Evolutionary conservation across 345 rosid species (phyloP), one percentile per base, ranked within the genome.

Genomic region (Salix koriyanagi): DNA sequence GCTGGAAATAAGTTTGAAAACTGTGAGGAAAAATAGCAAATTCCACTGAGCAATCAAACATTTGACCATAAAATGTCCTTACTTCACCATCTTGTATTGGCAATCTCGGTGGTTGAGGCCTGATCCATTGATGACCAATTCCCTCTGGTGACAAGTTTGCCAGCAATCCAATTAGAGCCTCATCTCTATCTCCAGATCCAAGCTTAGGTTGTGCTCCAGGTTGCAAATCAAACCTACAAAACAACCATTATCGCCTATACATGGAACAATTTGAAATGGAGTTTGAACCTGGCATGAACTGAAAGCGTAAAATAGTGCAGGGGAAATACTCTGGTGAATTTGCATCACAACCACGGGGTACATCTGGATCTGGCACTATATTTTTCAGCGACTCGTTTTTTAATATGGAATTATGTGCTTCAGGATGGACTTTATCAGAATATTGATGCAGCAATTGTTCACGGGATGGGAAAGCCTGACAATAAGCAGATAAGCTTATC

Each of bases 151-250:
- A 84, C 64, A 85, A 80, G 82, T 79, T 89, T 41, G 79, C 84
- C 79, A 96, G 70, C 76, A 88, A 74, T 56, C 84, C 97, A 67
- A 80, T 74, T 39, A 93, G 61, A 77, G 86, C 79, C 79, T 93
- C 97, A 65, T 91, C 90, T 84, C 94, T 87, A 82, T 91, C 94
- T 77, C 98, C 99, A 72, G 86, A 86, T 82, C 96, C 99, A 84
- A 92, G 87, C 87, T 90, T 93, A 74, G 85, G 70, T 80, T 89
- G 89, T 78, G 74, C 83, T 76, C 96, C 96, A 61, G 88, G 84
- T 85, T 88, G 94, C 84, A 93, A 80, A 80, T 93, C 95, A 84
- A 96, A 90, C 91, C 98, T 96, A 77, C 66, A 83, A 75, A 48
- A 48, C 19, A 60, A 81, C 4, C 74, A 39, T 37, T 26, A 34